Percentiles rank a stretch among this genome's conserved stretches.
Conservation (phyloP, 208 protist genomes). For the Trichomonas tenax region DNA sequence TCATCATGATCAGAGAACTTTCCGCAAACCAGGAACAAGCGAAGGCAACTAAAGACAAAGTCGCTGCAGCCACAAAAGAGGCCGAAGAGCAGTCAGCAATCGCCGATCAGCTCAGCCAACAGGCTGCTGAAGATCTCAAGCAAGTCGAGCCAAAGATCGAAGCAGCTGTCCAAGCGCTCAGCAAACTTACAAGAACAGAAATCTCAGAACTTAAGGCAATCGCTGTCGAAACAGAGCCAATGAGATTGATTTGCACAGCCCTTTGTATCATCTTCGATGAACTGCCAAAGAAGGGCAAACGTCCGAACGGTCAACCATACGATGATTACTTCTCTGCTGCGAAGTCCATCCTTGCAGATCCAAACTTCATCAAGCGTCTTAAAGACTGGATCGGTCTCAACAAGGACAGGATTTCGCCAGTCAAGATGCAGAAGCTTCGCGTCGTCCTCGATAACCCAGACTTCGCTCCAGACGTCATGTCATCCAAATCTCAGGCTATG, state of each 20-base stretch:
- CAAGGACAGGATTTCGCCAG: not conserved
- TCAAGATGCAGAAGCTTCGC: conserved; percentile 49
- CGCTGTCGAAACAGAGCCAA: conserved; percentile 68
- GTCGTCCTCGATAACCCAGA: conserved; percentile 71
- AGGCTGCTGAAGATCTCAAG: conserved; percentile 73
- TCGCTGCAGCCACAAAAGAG: conserved; percentile 59
- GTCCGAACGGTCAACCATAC: not conserved
- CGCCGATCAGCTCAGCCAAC: conserved; percentile 61
- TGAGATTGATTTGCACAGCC: conserved; percentile 76
- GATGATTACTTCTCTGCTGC: not conserved
- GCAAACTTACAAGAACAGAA: conserved; percentile 69
- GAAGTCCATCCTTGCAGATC: not conserved
- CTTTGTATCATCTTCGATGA: conserved; percentile 82
- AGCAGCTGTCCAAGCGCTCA: conserved; percentile 66
- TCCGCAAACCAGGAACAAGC: conserved; percentile 64
- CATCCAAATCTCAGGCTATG: conserved; percentile 70
- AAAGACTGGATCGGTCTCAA: not conserved
- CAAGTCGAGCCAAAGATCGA: conserved; percentile 73
- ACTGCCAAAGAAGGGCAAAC: conserved; percentile 40
- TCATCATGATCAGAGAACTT: conserved; percentile 68
- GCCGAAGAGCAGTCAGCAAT: conserved; percentile 48
- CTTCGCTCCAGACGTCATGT: conserved; percentile 71
- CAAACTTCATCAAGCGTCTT: not conserved
- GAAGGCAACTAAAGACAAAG: conserved; percentile 47
- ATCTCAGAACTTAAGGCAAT: conserved; percentile 79